Base-by-base conservation (phyloP, 176 grass and related monocot genomes). In the Phoenix dactylifera region DNA sequence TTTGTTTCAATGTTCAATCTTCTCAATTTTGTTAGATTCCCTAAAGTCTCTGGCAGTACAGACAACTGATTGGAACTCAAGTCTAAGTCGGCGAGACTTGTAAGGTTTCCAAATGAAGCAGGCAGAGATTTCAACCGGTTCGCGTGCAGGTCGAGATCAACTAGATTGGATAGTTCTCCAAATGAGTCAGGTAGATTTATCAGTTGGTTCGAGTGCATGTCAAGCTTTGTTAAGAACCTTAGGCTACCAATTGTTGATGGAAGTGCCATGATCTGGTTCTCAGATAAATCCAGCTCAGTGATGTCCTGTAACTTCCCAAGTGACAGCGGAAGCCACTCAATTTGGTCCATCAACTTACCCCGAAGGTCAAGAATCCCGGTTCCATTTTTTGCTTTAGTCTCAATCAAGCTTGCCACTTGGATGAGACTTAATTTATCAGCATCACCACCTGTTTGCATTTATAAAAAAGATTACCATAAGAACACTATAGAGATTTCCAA, bases 301-400 rank as follows among this genome's bases (percentile, higher is more conserved):
- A 84, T 77, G 65, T 82, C 80, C 75, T 97, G 80, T 51, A 97
- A 77, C 62, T 97, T 97, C 16, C 87, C 92, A 64, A 97, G 92
- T 18, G 92, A 97, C 24, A 74, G 77, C 23, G 92, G 92, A 78
- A 97, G 92, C 92, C 92, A 97, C 65, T 97, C 92, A 4, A 97
- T 82, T 57, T 91, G 87, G 53, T 97, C 92, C 26, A 77, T 78
- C 61, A 97, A 75, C 58, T 91, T 97, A 15, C 87, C 92, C 22
- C 76, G 79, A 52, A 97, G 92, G 65, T 83, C 81, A 63, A 97
- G 73, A 54, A 88, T 74, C 63, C 67, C 72, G 6, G 58, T 70
- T 72, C 85, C 84, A 66, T 82, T 76, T 59, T 91, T 97, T 25
- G 92, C 92, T n/a, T 83, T 82, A 64, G 72, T 76, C 55, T 97